Evolutionary conservation across 2,329 filamentous ascomycete genomes (phyloP).

Genomic region (Alternaria burnsii): DNA sequence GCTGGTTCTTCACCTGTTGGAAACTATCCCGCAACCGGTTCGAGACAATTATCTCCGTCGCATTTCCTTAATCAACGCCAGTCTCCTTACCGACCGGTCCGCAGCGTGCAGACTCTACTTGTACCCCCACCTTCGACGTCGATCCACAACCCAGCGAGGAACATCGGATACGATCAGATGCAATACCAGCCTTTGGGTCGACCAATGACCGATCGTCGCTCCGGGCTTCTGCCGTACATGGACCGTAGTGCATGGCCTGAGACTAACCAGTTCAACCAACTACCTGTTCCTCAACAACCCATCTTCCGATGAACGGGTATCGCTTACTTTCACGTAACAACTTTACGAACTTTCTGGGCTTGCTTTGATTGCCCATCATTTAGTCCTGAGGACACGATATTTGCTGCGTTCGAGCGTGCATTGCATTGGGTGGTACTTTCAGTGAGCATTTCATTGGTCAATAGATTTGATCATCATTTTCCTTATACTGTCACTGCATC

Average conservation of each 20-base stretch:
- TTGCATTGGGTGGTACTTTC: slow-evolving; percentile 41
- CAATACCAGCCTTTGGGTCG: slow-evolving; percentile 60
- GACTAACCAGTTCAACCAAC: slow-evolving; percentile 50
- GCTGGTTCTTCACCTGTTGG: slow-evolving; percentile 73
- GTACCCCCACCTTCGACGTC: slow-evolving; percentile 85
- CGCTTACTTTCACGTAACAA: slow-evolving; percentile 23
- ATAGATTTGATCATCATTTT: slow-evolving; percentile 21
- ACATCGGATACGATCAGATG: slow-evolving; percentile 59
- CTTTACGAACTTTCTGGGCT: slow-evolving; percentile 1
- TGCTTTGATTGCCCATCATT: slow-evolving; percentile 3
- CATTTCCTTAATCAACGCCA: slow-evolving; percentile 86
- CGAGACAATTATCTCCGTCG: slow-evolving; percentile 82
- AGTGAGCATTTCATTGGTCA: slow-evolving; percentile 24
- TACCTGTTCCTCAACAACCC: slow-evolving; percentile 49
- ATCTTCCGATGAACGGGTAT: slow-evolving; percentile 40
- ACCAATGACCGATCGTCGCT: slow-evolving; percentile 55
- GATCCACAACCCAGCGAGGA: slow-evolving; percentile 65
- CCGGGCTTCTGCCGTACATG: slow-evolving; percentile 56
- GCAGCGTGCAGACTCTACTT: slow-evolving; percentile 87
- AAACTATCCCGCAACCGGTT: slow-evolving; percentile 69
- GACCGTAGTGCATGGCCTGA: slow-evolving; percentile 51
- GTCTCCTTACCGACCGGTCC: slow-evolving; percentile 91
- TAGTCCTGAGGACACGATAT: slow-evolving; percentile 23
- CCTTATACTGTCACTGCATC: slow-evolving; percentile 28
- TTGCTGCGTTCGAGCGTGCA: slow-evolving; percentile 50